Base-by-base conservation (phyloP, 2,329 filamentous ascomycete genomes). In the Talaromyces sp. region DNA sequence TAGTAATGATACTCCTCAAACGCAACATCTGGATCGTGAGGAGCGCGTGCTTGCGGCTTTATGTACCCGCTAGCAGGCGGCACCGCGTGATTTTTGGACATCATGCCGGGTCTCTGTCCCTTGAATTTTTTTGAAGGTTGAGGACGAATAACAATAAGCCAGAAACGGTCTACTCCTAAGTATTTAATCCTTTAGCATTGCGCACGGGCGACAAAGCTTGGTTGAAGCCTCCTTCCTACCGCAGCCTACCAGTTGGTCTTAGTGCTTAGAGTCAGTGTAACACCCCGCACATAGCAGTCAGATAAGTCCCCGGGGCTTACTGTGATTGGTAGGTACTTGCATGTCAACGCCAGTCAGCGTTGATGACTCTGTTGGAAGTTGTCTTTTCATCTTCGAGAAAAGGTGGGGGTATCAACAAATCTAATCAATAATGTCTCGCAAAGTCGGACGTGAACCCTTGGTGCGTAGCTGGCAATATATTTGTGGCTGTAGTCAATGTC, bases 1-100 rank as follows among this genome's bases (percentile, higher is more conserved):
- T 72, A 74, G 64, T 74, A 71, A 50, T 69, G 60, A 56, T 74
- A 75, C 61, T 75, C 72, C 59, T 75, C 72, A 58, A 75, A 75
- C 1, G 66, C 59, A 43, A 75, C 63, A 48, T 51, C 64, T 3
- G 66, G 59, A 51, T 75, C 72, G 57, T 74, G 70, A 21, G 65
- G 63, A 35, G 32, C 51, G 26, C 63, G 63, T 31, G 58, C 41
- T 43, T 64, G 63, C 12, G 63, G 63, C 63, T 46, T 46, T 46
- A 46, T 46, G 41, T 46, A 46, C 7, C 41, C n/a, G n/a, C 19
- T 46, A 17, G 11, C n/a, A 46, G 41, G 17, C n/a, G 41, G 7
- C 1, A 21, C 3, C 41, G 19, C 41, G 3, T n/a, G 9, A 21
- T 21, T 21, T 17, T 21, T 21, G 41, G 41, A 21, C 41, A 46